phyloP scores from a whole-genome alignment of 306 rosid species.

The Vigna mungo region DNA sequence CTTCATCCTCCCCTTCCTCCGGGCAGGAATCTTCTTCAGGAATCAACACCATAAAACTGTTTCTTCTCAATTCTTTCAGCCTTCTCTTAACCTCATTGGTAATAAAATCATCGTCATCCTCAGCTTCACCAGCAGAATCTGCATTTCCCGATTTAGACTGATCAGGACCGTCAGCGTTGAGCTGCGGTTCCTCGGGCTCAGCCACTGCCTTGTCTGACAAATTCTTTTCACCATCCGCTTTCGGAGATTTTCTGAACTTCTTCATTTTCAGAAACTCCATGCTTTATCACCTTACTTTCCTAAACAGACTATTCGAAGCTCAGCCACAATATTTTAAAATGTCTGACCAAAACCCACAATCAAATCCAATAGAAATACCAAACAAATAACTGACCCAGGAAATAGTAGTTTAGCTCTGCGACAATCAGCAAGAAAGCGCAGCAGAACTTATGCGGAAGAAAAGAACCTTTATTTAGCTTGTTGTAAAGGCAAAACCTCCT shows the following conservation, averaged over 20 bases:
- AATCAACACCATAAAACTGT: constrained; percentile 94
- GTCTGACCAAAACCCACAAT: constrained; percentile 32
- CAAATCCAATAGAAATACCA: constrained; percentile 27
- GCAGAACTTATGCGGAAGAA: neutral
- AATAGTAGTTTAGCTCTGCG: neutral
- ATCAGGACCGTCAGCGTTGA: constrained; percentile 46
- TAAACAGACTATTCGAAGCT: constrained; percentile 14
- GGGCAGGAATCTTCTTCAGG: constrained; percentile 87
- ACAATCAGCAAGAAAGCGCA: neutral
- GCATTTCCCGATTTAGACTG: constrained; percentile 56
- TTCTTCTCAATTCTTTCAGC: constrained; percentile 89
- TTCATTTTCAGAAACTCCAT: constrained; percentile 82
- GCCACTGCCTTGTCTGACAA: constrained; percentile 53
- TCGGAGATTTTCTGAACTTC: constrained; percentile 73
- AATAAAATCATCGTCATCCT: constrained; percentile 90
- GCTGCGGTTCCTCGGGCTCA: constrained; percentile 60
- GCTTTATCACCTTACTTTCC: constrained; percentile 34
- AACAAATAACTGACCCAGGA: neutral
- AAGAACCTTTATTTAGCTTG: constrained; percentile 10
- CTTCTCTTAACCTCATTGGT: constrained; percentile 91
- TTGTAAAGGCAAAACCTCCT: constrained; percentile 16
- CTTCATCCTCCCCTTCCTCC: constrained; percentile 85
- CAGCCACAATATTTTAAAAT: neutral
- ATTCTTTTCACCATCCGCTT: constrained; percentile 53
- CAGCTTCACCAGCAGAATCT: constrained; percentile 66